phyloP scores from a whole-genome alignment of 805 yeast species.

The Suhomyces canberraensis region DNA sequence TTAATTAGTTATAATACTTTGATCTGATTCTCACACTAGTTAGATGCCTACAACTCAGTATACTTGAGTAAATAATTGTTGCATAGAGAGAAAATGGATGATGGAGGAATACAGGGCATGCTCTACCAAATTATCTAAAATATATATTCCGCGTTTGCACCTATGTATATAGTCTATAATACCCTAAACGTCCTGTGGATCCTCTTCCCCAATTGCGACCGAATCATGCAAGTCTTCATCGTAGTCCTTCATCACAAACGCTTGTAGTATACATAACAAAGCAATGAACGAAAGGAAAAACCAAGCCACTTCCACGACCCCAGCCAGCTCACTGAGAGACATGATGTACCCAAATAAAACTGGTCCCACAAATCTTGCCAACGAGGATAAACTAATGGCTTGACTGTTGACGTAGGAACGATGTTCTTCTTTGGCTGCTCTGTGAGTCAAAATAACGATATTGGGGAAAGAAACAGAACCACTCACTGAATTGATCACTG shows the following conservation, averaged over 20 bases:
- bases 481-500: constrained; percentile 32
- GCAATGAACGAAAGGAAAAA: constrained; percentile 32
- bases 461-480: constrained; percentile 37
- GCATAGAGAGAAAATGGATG: too few relatives aligned
- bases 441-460: constrained; percentile 30
- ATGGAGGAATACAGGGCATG: too few relatives aligned
- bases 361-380: constrained; percentile 33
- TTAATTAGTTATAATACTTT: too few relatives aligned
- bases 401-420: constrained; percentile 35
- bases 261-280: constrained; percentile 25
- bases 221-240: constrained; percentile 16
- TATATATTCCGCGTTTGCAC: too few relatives aligned
- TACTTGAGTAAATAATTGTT: too few relatives aligned
- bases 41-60: too few relatives aligned
- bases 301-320: constrained; percentile 32
- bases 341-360: constrained; percentile 32
- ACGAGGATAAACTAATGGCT: constrained; percentile 31
- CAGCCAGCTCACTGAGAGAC: constrained; percentile 26
- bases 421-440: constrained; percentile 33
- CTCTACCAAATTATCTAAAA: too few relatives aligned
- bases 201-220: too few relatives aligned
- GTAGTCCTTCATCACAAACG: constrained; percentile 27
- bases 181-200: too few relatives aligned
- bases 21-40: too few relatives aligned
- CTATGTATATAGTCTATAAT: too few relatives aligned